Conservation (phyloP, 2,329 filamentous ascomycete species). For the Verticillium zaregamsianum region DNA sequence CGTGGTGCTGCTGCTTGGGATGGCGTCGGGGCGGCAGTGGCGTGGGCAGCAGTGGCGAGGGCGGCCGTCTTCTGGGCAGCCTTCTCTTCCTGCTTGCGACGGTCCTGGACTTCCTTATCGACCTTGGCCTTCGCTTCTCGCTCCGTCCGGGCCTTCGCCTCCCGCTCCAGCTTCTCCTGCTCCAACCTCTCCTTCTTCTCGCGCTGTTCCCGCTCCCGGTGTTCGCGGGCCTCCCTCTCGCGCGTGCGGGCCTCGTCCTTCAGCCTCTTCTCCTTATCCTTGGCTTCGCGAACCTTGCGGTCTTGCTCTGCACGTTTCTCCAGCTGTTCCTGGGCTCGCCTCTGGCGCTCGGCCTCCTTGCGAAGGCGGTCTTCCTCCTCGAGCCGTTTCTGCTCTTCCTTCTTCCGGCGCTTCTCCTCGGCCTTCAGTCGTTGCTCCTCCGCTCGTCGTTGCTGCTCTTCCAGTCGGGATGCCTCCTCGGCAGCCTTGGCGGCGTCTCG, state of each 20-base stretch:
- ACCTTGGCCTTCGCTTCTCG: constrained; percentile 29
- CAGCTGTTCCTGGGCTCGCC: constrained; percentile 75
- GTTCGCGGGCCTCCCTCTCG: constrained; percentile 73
- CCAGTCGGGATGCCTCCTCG: constrained; percentile 73
- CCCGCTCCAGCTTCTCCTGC: constrained; percentile 52
- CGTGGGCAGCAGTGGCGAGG: constrained; percentile 30
- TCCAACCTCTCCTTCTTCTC: constrained; percentile 58
- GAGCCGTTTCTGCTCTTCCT: constrained; percentile 83
- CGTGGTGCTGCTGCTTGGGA: constrained; percentile 34
- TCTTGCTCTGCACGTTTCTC: constrained; percentile 83
- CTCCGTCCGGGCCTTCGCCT: constrained; percentile 25
- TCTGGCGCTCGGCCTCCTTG: constrained; percentile 81
- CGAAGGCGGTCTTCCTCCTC: constrained; percentile 82
- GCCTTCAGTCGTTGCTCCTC: constrained; percentile 78
- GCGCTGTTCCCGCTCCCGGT: constrained; percentile 55
- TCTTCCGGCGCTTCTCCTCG: constrained; percentile 89
- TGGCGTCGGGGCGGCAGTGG: constrained; percentile 32
- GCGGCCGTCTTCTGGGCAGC: constrained; percentile 35
- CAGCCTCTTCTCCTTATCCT: constrained; percentile 71
- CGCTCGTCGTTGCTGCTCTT: constrained; percentile 70
- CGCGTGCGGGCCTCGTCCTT: constrained; percentile 78
- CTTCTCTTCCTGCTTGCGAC: constrained; percentile 37
- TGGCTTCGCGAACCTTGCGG: constrained; percentile 63
- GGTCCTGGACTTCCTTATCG: constrained; percentile 33
- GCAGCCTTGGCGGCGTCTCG: constrained; percentile 86